Evolutionary conservation across 1,139 yeast genomes (phyloP), one percentile per base, ranked within the genome.

Genomic region (Zhuliangozyma blackwelliae): DNA sequence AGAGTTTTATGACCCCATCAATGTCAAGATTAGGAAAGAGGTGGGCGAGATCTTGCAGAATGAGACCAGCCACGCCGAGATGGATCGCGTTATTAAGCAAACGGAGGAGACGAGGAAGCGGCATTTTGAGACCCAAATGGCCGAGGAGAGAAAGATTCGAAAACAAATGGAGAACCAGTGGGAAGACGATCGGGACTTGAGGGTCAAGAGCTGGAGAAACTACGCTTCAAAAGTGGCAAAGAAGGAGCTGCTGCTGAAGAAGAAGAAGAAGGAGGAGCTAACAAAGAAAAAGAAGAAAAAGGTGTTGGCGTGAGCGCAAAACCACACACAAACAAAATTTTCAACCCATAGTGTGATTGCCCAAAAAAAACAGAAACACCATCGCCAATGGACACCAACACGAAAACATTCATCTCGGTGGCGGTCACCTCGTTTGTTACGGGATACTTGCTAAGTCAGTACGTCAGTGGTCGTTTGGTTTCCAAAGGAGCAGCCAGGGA

Each of bases 121-220:
- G 16, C 60, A 61, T 31, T 60, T 62, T 23, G 46, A 48, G 5
- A 48, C 56, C 60, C 69, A 51, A 51, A 64, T 55, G 47, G 65
- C 54, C 40, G 55, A 61, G 48, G 72, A 71, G 44, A 51, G 68
- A 36, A 62, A 66, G 34, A 46, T 56, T 29, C 65, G 68, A 43
- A 58, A 61, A 34, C 63, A 70, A 40, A 45, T 65, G 43, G 75
- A 74, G 31, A 56, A 67, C 38, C 64, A 66, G 25, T 82, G 90
- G 90, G 89, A 81, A 49, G 77, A 74, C 37, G 70, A 69, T 12
- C 46, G 88, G 37, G 88, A 79, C 36, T 56, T 57, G 3, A 58
- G 90, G 31, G 87, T 82, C 7, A 60, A 61, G 16, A 77, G 66
- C 49, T 82, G 90, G 90, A 60, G 88, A 37, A 59, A 56, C 7